Evolutionary conservation across 352 stramenopile species (phyloP), one percentile per base, ranked within the genome.

Genomic region (Globisporangium viniferum): DNA sequence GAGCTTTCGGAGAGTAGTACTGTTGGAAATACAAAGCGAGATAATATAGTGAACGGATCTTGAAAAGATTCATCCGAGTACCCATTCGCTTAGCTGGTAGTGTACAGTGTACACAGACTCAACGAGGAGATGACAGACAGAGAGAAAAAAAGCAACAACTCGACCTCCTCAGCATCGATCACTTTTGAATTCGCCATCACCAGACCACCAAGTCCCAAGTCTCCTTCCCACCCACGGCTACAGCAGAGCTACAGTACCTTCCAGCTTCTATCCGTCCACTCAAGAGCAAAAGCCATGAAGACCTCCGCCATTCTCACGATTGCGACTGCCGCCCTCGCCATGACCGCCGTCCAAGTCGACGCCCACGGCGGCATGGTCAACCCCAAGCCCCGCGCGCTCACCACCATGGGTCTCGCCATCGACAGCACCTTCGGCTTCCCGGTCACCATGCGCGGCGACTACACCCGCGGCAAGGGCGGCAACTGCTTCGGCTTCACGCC

Each of bases 401-500:
- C 67, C 49, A 82, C 73, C 22, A 82, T 82, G 76, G 65, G 56
- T 1, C 75, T 82, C 36, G 68, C 73, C 27, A 74, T 82, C 62
- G 64, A 73, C 62, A 74, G 64, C 71, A 70, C 58, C n/a, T 78
- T 80, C 41, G 73, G 71, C 22, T 73, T 66, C 70, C 73, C 73
- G 27, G 73, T 80, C 58, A 36, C 62, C 2, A 80, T 79, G 63
- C 73, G 75, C 46, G 72, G 66, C 1, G 62, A 67, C 54, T 67
- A 68, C 44, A 71, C 66, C 36, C 57, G 68, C 6, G 67, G 62
- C 54, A 69, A 66, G 33, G 73, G 76, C 31, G 71, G 73, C 3
- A 67, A 82, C 61, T 82, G 75, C 61, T 62, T 82, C 58, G 69
- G 67, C 48, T 77, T 75, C 60, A 78, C 61, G 22, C 55, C 67